Evolutionary conservation across 108 stramenopile species (phyloP), one percentile per base, ranked within the genome.

Genomic region (Fragilaria crotonensis): DNA sequence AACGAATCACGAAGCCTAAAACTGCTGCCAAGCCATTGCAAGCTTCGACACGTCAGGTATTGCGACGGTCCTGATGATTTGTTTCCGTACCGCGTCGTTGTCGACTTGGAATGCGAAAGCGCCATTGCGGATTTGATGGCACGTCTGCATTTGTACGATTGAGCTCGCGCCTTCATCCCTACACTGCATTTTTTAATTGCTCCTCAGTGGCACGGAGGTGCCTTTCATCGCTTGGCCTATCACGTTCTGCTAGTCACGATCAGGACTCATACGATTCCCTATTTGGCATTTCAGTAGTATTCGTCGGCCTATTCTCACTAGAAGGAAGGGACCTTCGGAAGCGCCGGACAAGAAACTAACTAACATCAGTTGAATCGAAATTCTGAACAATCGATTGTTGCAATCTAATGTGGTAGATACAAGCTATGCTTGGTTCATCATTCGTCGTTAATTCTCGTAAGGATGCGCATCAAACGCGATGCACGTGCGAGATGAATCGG

Each of bases 241-340:
- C 93, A 94, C 59, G 93, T 94, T 5, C 54, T 91, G 25, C 93
- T 91, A 65, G 88, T 75, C 11, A 46, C 61, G 21, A 64, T 78
- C 17, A 53, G 57, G 3, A 51, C 68, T 20, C 49, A 54, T n/a
- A 57, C 68, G 25, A 72, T 51, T 0, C 25, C 58, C 61, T 63
- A 73, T 26, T 69, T 94, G 79, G 84, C 89, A 23, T 94, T 91
- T 71, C 93, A 94, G 58, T 89, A 94, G 60, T 91, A 91, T 56
- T 59, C 59, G 27, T 65, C 71, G 36, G 68, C 80, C n/a, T 85
- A 65, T 52, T 89, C 93, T 2, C 93, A 94, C 60, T n/a, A n/a
- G n/a, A 56, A 52, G 22, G 80, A 86, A 52, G 81, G 83, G 22
- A 91, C 93, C 0, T 48, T 83, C 33, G 93, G 93, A 53, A 91